Evolutionary conservation across 495 filamentous ascomycete species (phyloP).

Genomic region (Schizothecium vesticola): DNA sequence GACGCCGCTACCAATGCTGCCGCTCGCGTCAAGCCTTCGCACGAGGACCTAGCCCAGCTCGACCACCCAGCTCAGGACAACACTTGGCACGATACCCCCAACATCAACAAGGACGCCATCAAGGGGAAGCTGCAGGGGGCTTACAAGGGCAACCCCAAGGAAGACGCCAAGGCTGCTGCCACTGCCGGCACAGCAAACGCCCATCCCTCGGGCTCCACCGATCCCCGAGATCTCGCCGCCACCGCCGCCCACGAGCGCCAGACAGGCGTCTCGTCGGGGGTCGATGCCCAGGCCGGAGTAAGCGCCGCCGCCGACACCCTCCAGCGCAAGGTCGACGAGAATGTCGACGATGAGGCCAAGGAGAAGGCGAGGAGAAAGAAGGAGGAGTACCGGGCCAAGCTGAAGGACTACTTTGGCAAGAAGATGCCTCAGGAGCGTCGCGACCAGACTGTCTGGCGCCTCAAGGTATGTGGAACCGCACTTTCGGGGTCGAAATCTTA

Average conservation of each 20-base stretch:
- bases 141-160: slow-evolving; percentile 49
- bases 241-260: slow-evolving; percentile 24
- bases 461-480: slow-evolving; percentile 52
- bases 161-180: slow-evolving; percentile 45
- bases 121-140: slow-evolving; percentile 59
- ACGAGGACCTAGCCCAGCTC: slow-evolving; percentile 71
- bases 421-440: slow-evolving; percentile 94
- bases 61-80: slow-evolving; percentile 83
- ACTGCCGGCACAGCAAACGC: slow-evolving; percentile 23
- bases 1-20: slow-evolving; percentile 86
- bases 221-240: slow-evolving; percentile 21
- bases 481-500: background rate
- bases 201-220: slow-evolving; percentile 22
- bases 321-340: slow-evolving; percentile 44
- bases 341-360: slow-evolving; percentile 58
- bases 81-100: slow-evolving; percentile 86
- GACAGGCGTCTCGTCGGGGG: slow-evolving; percentile 35
- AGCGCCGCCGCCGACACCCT: slow-evolving; percentile 46
- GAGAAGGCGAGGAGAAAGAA: slow-evolving; percentile 39
- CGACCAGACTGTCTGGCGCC: slow-evolving; percentile 82
- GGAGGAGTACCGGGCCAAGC: slow-evolving; percentile 50
- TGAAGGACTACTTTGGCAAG: slow-evolving; percentile 65
- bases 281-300: slow-evolving; percentile 52
- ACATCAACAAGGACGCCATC: slow-evolving; percentile 64
- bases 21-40: slow-evolving; percentile 64